phyloP scores from a whole-genome alignment of 257 asterid genomes.

The Verbascum thapsus region DNA sequence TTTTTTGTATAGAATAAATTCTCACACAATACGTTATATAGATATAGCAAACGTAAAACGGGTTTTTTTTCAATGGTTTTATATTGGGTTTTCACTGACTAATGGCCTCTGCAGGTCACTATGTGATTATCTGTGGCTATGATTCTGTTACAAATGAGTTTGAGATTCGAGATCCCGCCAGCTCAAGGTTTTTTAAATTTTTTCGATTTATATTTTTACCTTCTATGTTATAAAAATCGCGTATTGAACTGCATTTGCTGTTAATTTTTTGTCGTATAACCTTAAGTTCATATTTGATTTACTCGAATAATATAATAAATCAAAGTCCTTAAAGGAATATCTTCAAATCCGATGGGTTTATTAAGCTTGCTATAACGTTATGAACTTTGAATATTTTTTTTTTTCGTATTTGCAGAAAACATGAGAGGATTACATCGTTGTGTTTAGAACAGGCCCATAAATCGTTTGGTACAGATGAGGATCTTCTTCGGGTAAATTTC shows the following conservation, averaged over 20 bases:
- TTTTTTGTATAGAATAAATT: not conserved
- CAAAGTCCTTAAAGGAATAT: not conserved
- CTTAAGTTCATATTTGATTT: not conserved
- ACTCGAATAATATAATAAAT: not conserved
- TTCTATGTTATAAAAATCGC: too few species aligned
- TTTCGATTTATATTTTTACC: too few species aligned
- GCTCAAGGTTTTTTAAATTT: constrained; percentile 68
- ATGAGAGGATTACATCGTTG: constrained; percentile 64
- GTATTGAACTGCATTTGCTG: too few species aligned
- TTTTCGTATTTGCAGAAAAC: constrained; percentile 48
- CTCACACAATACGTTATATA: constrained; percentile 6
- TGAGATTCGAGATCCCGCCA: constrained; percentile 98
- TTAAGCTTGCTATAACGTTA: too few species aligned
- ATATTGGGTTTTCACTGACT: constrained; percentile 20
- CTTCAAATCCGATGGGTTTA: not conserved
- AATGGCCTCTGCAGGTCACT: constrained; percentile 63
- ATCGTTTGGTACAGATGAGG: constrained; percentile 96
- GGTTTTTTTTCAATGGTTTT: not conserved
- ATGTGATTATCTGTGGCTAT: constrained; percentile 84
- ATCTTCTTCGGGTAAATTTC: constrained; percentile 84
- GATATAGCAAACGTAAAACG: constrained; percentile 8
- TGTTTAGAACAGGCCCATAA: constrained; percentile 83
- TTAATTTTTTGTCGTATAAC: too few species aligned
- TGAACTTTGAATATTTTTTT: too few species aligned
- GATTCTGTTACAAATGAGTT: constrained; percentile 75